Conservation (phyloP, 139 green algal species). For the Coelastrella sp. region DNA sequence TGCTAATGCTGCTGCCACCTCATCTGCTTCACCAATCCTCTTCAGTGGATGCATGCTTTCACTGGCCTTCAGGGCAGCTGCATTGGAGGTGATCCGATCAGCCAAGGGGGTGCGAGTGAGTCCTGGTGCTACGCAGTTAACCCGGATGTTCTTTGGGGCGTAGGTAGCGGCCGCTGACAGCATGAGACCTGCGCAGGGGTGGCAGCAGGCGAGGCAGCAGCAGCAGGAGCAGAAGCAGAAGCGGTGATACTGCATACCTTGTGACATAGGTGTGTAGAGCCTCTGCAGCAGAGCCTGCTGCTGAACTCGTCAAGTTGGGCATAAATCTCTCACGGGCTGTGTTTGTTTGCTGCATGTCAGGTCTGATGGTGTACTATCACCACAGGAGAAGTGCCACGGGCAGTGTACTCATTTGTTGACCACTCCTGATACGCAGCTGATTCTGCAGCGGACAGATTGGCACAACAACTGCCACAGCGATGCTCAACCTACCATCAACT, state of each 20-base stretch:
- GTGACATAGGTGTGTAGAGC: not conserved
- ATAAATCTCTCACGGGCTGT: too few species aligned
- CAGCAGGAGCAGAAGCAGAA: not conserved
- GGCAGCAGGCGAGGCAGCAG: not conserved
- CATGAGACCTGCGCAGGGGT: constrained; percentile 57
- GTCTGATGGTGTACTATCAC: too few species aligned
- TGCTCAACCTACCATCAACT: not conserved
- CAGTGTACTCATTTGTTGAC: too few species aligned
- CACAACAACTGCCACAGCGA: too few species aligned
- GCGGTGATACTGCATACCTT: not conserved
- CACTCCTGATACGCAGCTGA: too few species aligned
- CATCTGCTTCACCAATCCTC: constrained; percentile 78
- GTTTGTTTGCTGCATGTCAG: too few species aligned
- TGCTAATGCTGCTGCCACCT: constrained; percentile 77
- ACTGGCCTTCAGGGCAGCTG: constrained; percentile 65
- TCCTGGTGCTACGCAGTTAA: constrained; percentile 87
- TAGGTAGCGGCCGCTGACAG: constrained; percentile 79
- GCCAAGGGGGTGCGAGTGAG: constrained; percentile 71
- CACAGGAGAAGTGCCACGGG: too few species aligned
- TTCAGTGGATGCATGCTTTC: constrained; percentile 35
- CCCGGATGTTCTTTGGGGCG: constrained; percentile 82
- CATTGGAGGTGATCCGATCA: constrained; percentile 68
- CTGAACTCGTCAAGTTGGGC: not conserved
- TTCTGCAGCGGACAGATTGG: too few species aligned
- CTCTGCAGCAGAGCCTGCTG: too few species aligned